phyloP scores from a whole-genome alignment of 2,329 filamentous ascomycete genomes.

The Magnaporthiopsis rhizophila region DNA sequence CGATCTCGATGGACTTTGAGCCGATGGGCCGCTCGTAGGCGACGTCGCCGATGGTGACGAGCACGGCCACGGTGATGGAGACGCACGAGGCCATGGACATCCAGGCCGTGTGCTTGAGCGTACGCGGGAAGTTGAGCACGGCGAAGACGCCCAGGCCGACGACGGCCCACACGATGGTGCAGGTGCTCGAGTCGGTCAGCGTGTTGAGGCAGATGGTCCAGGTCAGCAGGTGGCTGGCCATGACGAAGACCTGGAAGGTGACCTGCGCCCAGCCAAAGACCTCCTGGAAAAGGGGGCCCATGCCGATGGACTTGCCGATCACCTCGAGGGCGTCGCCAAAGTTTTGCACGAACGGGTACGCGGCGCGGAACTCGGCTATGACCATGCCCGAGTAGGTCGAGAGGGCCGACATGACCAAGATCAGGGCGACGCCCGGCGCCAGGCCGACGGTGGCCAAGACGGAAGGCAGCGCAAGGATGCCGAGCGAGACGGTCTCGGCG shows the following conservation, averaged over 20 bases:
- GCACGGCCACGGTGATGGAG: conserved; percentile 54
- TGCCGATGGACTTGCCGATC: conserved; percentile 34
- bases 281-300: conserved; percentile 48
- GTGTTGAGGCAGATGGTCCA: conserved; percentile 61
- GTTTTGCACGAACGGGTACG: conserved; percentile 59
- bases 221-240: conserved; percentile 61
- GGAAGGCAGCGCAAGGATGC: conserved; percentile 64
- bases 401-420: conserved; percentile 55
- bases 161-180: conserved; percentile 57
- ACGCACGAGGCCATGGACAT: conserved; percentile 48
- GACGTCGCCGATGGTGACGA: conserved; percentile 56
- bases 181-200: conserved; percentile 48
- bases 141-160: conserved; percentile 51
- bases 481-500: conserved; percentile 37
- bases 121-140: conserved; percentile 51
- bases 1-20: conserved; percentile 22
- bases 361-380: conserved; percentile 61
- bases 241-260: conserved; percentile 58
- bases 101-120: conserved; percentile 53
- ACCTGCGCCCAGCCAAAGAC: conserved; percentile 51
- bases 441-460: conserved; percentile 65
- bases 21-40: conserved; percentile 35
- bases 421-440: conserved; percentile 65
- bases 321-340: conserved; percentile 60
- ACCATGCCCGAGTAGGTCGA: conserved; percentile 55